Evolutionary conservation across 352 stramenopile genomes (phyloP).

Genomic region (Pythium diclinum): DNA sequence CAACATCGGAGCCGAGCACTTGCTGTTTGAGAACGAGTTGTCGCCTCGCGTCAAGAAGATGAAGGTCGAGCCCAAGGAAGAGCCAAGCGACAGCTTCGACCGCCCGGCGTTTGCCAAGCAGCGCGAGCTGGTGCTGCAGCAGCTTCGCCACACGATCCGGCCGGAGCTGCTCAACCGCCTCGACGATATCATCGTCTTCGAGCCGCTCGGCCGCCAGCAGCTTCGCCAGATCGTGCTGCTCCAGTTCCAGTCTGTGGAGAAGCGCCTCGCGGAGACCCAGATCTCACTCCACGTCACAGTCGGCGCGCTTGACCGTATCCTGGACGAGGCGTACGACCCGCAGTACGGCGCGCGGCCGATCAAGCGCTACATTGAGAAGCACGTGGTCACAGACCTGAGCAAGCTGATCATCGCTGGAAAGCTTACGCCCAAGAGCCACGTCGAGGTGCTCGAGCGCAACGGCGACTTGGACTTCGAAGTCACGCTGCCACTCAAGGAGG

Average conservation of each 20-base stretch:
- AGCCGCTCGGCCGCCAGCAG: constrained; percentile 86
- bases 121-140: constrained; percentile 81
- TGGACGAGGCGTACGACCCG: constrained; percentile 91
- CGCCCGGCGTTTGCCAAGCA: constrained; percentile 46
- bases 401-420: constrained; percentile 60
- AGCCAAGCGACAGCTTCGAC: constrained; percentile 8
- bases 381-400: constrained; percentile 90
- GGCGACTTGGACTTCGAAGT: constrained; percentile 57
- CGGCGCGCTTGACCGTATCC: constrained; percentile 86
- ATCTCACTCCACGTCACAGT: constrained; percentile 76
- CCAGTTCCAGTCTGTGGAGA: constrained; percentile 88
- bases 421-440: constrained; percentile 62
- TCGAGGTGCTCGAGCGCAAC: constrained; percentile 45
- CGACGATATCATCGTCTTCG: constrained; percentile 96
- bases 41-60: constrained; percentile 64
- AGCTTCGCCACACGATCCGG: constrained; percentile 86
- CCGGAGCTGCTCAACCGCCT: constrained; percentile 97
- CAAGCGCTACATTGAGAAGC: constrained; percentile 94
- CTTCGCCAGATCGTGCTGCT: constrained; percentile 92
- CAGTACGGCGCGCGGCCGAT: constrained; percentile 95
- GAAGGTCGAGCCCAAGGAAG: constrained; percentile 36
- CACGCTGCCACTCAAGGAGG: constrained; percentile 31
- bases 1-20: constrained; percentile 93
- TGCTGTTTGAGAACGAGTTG: constrained; percentile 71
- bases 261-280: constrained; percentile 66